Base-by-base conservation (phyloP, 768 basidiomycete species). In the Thelephora aurantiotincta region DNA sequence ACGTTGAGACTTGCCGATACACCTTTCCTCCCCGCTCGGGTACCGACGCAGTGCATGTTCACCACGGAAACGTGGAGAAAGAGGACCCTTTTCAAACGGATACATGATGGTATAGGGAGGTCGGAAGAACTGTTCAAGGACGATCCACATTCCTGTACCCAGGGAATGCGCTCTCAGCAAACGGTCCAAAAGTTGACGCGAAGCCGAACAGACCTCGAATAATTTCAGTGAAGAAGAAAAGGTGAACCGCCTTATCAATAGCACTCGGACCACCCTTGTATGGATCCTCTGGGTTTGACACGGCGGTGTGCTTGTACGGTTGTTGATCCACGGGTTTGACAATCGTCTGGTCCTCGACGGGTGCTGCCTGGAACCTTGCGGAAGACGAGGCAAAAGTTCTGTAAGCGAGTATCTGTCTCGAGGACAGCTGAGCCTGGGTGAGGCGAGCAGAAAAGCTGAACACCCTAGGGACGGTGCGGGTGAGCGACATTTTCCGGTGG, bases 171-270 rank as follows among this genome's bases (percentile, higher is more conserved):
- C 43, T 14, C 11, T n/a, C 7, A 14, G 26, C 42, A 18, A 36
- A 14, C 33, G 33, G 14, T 11, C 11, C 16, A 23, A 23, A 14
- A 19, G 19, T 5, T 19, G 33, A 11, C 11, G 45, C 16, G 23
- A 13, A 12, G 9, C 4, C 7, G 23, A 34, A 65, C 79, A 49
- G 57, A 91, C 94, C 94, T 74, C 94, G 73, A 60, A 94, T 68
- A 57, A 99, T 96, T 68, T 99, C 96, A 50, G 94, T 97, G 63
- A 99, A 91, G 77, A 99, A 98, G 75, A 98, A 98, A 44, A 96
- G 61, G 63, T 92, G 84, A 37, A 88, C 83, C 43, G 93, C 93
- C 65, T 98, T 98, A 72, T 97, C 91, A 44, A 99, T 72, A 41
- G 96, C 92, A 62, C 82, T 82, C 12, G 85, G 88, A 0, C 91